These are phyloP conservation scores for Lycium barbarum DNA, from an alignment of 257 asterid genomes.

Conservation along the genomic window DNA sequence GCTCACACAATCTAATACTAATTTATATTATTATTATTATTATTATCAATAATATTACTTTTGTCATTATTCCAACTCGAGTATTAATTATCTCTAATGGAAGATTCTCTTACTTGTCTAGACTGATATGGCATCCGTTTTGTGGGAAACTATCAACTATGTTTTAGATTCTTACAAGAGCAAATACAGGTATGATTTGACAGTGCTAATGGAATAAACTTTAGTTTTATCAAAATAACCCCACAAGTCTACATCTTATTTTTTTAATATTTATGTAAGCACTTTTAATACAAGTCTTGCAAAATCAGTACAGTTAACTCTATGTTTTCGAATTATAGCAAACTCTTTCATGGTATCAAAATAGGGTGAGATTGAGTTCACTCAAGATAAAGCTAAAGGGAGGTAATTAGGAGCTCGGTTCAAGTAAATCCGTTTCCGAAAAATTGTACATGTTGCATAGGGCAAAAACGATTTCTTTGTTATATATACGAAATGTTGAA, in stretches of 20 bases:
- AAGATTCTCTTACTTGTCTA: not conserved
- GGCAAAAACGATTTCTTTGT: too few species aligned
- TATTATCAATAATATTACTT: not conserved
- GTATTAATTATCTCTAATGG: not conserved
- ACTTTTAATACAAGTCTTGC: too few species aligned
- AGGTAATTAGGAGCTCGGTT: too few species aligned
- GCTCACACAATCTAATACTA: not conserved
- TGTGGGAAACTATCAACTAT: constrained; percentile 42
- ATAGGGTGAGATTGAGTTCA: too few species aligned
- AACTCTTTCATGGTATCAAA: too few species aligned
- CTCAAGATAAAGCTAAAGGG: too few species aligned
- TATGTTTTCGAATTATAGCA: too few species aligned
- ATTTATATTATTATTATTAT: not conserved
- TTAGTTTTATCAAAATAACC: not conserved
- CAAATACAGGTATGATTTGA: constrained; percentile 38
- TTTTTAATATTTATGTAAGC: too few species aligned
- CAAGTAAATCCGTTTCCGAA: too few species aligned
- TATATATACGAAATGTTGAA: too few species aligned
- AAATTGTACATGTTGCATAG: too few species aligned
- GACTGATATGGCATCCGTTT: constrained; percentile 50
- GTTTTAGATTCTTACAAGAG: constrained; percentile 39
- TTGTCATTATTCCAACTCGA: not conserved
- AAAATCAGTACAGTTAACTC: too few species aligned
- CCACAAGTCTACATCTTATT: not conserved
- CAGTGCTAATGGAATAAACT: not conserved